These are phyloP conservation scores for Schizosaccharomyces lindneri DNA, from an alignment of 805 yeast species.

Conservation along the genomic window DNA sequence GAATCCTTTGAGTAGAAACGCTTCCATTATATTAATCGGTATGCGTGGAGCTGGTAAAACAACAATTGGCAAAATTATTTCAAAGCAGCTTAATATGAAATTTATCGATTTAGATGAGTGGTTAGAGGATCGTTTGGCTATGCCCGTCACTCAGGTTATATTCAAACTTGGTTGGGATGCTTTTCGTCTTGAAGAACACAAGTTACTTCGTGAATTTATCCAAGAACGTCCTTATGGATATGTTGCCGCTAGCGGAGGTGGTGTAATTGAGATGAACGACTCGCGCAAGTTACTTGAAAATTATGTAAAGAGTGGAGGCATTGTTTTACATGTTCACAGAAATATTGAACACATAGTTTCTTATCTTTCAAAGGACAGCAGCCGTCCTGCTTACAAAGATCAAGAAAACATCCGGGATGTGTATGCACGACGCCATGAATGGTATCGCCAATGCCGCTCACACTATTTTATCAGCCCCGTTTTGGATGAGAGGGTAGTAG, in stretches of 20 bases:
- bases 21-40: conserved; percentile 59
- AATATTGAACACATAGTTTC: conserved; percentile 55
- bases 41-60: conserved; percentile 98
- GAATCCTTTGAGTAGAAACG: conserved; percentile 16
- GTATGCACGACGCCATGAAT: conserved; percentile 56
- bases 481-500: not conserved
- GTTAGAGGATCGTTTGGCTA: conserved; percentile 30
- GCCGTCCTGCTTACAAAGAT: conserved; percentile 67
- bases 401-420: conserved; percentile 40
- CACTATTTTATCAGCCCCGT: conserved; percentile 36
- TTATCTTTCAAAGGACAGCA: conserved; percentile 49
- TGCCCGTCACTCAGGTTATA: conserved; percentile 20
- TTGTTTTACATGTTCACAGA: conserved; percentile 78
- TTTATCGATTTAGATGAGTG: conserved; percentile 54
- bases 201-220: conserved; percentile 28
- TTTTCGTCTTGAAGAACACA: conserved; percentile 47
- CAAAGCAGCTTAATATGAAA: conserved; percentile 38
- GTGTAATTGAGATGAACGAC: conserved; percentile 56
- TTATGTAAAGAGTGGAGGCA: conserved; percentile 35
- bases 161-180: conserved; percentile 65
- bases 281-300: conserved; percentile 39
- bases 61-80: conserved; percentile 58
- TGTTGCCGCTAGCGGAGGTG: conserved; percentile 89
- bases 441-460: conserved; percentile 64
- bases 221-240: conserved; percentile 22